These are phyloP conservation scores for Malassezia obtusa DNA, from an alignment of 1,284 basidiomycete species.

Conservation along the genomic window DNA sequence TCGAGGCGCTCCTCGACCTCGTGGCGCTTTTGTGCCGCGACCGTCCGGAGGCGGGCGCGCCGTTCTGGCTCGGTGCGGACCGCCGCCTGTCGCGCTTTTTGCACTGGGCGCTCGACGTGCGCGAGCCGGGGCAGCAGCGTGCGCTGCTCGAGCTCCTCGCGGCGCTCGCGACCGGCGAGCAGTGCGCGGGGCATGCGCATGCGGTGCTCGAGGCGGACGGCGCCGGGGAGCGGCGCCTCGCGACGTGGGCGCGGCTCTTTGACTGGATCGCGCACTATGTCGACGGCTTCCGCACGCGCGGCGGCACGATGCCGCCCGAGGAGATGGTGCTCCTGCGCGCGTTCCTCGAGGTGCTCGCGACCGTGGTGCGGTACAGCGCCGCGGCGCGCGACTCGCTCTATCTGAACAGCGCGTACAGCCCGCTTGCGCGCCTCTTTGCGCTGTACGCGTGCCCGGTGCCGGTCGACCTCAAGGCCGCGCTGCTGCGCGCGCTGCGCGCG, in stretches of 20 bases:
- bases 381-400: constrained; percentile 70
- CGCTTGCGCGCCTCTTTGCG: constrained; percentile 63
- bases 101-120: constrained; percentile 44
- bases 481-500: constrained; percentile 72
- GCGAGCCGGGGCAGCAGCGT: constrained; percentile 41
- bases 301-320: constrained; percentile 55
- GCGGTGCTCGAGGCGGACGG: constrained; percentile 34
- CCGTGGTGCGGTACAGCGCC: constrained; percentile 67
- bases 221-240: constrained; percentile 30
- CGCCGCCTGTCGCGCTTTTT: constrained; percentile 50
- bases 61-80: constrained; percentile 44
- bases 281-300: constrained; percentile 26
- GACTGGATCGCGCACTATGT: constrained; percentile 46
- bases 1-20: constrained; percentile 44
- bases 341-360: constrained; percentile 69
- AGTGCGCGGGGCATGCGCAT: constrained; percentile 41
- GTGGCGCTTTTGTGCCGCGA: constrained; percentile 37
- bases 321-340: constrained; percentile 69
- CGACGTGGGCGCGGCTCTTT: constrained; percentile 43
- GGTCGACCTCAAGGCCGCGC: constrained; percentile 78
- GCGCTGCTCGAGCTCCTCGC: constrained; percentile 44
- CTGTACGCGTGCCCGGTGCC: constrained; percentile 51
- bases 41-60: constrained; percentile 34
- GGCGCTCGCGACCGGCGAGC: constrained; percentile 36
- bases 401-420: constrained; percentile 60